Evolutionary conservation across 345 rosid genomes (phyloP).

Genomic region (Eucalyptus brandiana): DNA sequence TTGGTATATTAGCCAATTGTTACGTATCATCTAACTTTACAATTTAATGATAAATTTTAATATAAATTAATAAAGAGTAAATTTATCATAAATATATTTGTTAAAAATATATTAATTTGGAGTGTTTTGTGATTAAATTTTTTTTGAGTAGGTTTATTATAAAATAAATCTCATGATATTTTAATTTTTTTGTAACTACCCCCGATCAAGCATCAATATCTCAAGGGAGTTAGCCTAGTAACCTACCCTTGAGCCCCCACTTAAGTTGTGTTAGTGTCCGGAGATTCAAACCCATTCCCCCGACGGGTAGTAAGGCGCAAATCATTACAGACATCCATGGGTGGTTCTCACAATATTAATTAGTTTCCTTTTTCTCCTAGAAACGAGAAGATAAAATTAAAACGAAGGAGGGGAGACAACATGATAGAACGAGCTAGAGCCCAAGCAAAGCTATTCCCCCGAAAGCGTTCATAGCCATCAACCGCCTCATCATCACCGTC

Average conservation of each 20-base stretch:
- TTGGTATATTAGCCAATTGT: rapidly evolving
- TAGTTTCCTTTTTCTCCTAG: too few relatives aligned
- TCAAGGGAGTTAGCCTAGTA: rapidly evolving
- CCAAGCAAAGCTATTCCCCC: neutral
- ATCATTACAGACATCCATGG: rapidly evolving
- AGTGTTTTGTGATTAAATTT: too few relatives aligned
- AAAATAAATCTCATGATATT: too few relatives aligned
- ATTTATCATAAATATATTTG: too few relatives aligned
- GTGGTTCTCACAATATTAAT: rapidly evolving
- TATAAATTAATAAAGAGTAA: rapidly evolving
- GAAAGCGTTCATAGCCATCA: neutral
- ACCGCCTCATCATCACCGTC: neutral
- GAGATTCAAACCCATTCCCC: rapidly evolving
- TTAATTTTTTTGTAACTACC: too few relatives aligned
- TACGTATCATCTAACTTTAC: rapidly evolving
- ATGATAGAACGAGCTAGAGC: neutral
- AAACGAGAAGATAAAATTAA: too few relatives aligned
- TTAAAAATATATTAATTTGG: rapidly evolving
- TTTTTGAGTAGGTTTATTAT: too few relatives aligned
- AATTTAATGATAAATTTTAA: too few relatives aligned
- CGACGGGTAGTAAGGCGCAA: rapidly evolving
- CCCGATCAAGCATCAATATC: too few relatives aligned
- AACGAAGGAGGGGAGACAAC: neutral
- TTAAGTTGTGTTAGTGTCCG: too few relatives aligned
- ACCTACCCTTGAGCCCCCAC: rapidly evolving